Evolutionary conservation across 2,329 filamentous ascomycete genomes (phyloP).

Genomic region (Scedosporium dehoogii): DNA sequence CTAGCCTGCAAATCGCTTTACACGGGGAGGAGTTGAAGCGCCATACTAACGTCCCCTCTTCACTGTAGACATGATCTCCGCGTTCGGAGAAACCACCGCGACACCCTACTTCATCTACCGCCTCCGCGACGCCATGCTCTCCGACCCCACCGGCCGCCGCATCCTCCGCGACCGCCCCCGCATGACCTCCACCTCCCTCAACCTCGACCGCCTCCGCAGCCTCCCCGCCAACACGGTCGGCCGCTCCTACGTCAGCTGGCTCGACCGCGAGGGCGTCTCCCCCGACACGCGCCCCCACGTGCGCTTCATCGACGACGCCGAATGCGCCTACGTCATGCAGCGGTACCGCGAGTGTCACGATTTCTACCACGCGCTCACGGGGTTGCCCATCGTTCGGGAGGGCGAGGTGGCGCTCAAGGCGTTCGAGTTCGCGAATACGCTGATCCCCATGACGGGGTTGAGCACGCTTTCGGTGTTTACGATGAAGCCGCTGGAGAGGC

Average conservation of each 20-base stretch:
- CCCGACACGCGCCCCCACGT: slow-evolving; percentile 79
- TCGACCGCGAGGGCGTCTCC: slow-evolving; percentile 88
- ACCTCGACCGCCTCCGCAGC: slow-evolving; percentile 58
- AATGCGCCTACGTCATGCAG: slow-evolving; percentile 98
- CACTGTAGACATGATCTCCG: slow-evolving; percentile 72
- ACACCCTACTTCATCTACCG: slow-evolving; percentile 92
- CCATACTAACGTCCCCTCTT: not conserved
- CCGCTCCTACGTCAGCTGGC: slow-evolving; percentile 73
- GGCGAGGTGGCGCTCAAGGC: slow-evolving; percentile 96
- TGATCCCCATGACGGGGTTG: slow-evolving; percentile 89
- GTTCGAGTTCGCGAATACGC: slow-evolving; percentile 91
- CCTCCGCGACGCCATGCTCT: slow-evolving; percentile 86
- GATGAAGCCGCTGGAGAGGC: slow-evolving; percentile 70
- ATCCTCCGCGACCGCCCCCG: slow-evolving; percentile 86
- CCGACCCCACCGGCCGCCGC: slow-evolving; percentile 70
- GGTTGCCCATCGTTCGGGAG: slow-evolving; percentile 83
- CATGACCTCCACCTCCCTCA: slow-evolving; percentile 65
- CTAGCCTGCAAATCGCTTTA: not conserved
- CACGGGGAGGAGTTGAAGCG: not conserved
- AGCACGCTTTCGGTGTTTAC: slow-evolving; percentile 79
- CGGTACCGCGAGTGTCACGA: slow-evolving; percentile 95
- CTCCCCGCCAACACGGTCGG: slow-evolving; percentile 70
- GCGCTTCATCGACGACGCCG: slow-evolving; percentile 85
- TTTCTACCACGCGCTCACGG: slow-evolving; percentile 93
- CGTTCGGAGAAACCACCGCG: slow-evolving; percentile 88